These are phyloP conservation scores for Alternaria panax DNA, from an alignment of 2,329 filamentous ascomycete genomes.

Conservation along the genomic window DNA sequence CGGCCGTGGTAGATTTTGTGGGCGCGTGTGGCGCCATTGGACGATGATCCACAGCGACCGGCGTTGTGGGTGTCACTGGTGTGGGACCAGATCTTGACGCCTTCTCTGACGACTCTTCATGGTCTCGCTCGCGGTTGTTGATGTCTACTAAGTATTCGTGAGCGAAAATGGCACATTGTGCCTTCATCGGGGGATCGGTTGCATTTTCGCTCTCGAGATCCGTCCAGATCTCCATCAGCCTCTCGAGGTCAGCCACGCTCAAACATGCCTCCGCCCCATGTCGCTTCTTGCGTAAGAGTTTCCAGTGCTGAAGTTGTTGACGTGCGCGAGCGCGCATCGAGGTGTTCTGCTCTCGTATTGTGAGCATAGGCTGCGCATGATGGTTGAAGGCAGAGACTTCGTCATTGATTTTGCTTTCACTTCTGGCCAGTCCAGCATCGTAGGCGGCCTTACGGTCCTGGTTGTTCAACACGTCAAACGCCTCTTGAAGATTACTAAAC, in stretches of 20 bases:
- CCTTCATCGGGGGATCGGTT: constrained; percentile 11
- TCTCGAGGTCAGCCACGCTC: constrained; percentile 12
- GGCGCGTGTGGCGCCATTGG: background rate
- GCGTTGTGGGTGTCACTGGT: background rate
- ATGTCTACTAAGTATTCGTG: constrained; percentile 29
- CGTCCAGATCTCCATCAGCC: constrained; percentile 21
- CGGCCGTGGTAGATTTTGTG: background rate
- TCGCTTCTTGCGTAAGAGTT: constrained; percentile 15
- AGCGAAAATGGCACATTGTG: constrained; percentile 20
- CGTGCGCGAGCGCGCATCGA: constrained; percentile 20
- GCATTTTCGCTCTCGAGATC: constrained; percentile 21
- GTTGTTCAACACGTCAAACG: constrained; percentile 27
- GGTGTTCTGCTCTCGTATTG: constrained; percentile 20
- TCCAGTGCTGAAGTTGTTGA: constrained; percentile 21
- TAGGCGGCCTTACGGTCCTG: constrained; percentile 22
- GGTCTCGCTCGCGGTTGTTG: constrained; percentile 11
- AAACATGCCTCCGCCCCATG: constrained; percentile 17
- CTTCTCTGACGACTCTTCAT: constrained; percentile 17
- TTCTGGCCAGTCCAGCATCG: constrained; percentile 20
- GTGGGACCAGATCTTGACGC: constrained; percentile 15
- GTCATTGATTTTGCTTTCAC: constrained; percentile 2
- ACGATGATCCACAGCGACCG: background rate
- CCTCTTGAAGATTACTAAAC: constrained; percentile 22
- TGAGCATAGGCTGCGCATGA: constrained; percentile 3
- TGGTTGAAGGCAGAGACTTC: constrained; percentile 14